These are phyloP conservation scores for Capsicum chinense DNA, from an alignment of 257 asterid species.

Conservation along the genomic window DNA sequence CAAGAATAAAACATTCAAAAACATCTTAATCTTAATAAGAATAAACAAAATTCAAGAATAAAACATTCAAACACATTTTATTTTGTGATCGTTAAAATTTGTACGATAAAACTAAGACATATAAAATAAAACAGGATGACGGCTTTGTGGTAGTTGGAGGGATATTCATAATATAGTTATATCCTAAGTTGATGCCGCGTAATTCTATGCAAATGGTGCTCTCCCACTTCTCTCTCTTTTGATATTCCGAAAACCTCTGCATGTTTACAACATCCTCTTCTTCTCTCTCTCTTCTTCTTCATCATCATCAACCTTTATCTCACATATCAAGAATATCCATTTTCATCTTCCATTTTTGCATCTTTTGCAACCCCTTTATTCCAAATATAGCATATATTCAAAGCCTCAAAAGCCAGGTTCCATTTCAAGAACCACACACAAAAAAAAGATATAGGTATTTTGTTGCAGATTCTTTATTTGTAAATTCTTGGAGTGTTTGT, in stretches of 20 bases:
- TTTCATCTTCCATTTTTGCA: slow-evolving; percentile 27
- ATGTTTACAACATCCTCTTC: slow-evolving; percentile 30
- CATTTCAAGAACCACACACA: not conserved
- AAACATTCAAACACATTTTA: too few species aligned
- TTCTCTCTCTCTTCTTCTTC: slow-evolving; percentile 22
- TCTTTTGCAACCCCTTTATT: slow-evolving; percentile 30
- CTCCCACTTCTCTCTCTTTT: slow-evolving; percentile 33
- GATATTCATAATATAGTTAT: slow-evolving; percentile 25
- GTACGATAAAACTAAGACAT: not conserved
- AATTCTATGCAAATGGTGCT: slow-evolving; percentile 32
- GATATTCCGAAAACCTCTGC: slow-evolving; percentile 45
- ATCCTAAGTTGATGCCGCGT: slow-evolving; percentile 43
- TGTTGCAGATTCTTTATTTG: not conserved
- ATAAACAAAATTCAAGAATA: too few species aligned
- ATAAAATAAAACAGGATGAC: not conserved
- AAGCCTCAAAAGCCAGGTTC: not conserved
- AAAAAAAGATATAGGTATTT: not conserved
- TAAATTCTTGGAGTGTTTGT: not conserved
- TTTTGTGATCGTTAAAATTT: not conserved
- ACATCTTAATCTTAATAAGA: too few species aligned
- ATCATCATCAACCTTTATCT: slow-evolving; percentile 7
- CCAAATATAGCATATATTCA: slow-evolving; percentile 21
- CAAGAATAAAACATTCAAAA: too few species aligned
- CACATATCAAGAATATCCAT: slow-evolving; percentile 25
- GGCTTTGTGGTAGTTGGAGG: too few species aligned